Conservation (phyloP, 257 asterid genomes). For the Fraxinus quadrangulata region DNA sequence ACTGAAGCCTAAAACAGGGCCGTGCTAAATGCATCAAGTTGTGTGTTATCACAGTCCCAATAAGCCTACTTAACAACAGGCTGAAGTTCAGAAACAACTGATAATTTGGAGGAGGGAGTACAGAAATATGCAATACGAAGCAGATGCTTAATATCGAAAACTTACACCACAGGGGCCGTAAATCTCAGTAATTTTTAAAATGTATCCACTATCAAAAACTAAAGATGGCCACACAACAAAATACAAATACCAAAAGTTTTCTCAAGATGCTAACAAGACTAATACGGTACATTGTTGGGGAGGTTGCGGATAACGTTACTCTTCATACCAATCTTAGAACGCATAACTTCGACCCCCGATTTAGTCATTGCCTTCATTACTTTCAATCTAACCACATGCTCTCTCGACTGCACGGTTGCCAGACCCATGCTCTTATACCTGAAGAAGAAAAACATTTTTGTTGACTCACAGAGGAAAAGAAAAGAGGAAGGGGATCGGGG, state of each 20-base stretch:
- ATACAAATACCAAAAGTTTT: neutral
- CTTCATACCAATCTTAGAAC: constrained; percentile 85
- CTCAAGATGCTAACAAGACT: constrained; percentile 21
- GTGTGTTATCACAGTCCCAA: no score
- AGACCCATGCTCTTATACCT: constrained; percentile 92
- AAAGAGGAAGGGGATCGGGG: neutral
- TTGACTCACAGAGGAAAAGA: neutral
- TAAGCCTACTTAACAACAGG: neutral
- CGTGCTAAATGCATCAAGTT: neutral
- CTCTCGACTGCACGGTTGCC: constrained; percentile 80
- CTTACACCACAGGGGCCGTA: neutral
- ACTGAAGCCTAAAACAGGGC: no score
- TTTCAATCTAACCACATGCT: constrained; percentile 69
- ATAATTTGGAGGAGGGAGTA: neutral
- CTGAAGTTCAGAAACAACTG: neutral
- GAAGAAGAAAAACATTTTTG: constrained; percentile 21
- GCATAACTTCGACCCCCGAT: constrained; percentile 77
- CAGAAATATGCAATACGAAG: neutral
- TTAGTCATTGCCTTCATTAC: constrained; percentile 75
- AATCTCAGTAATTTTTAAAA: neutral
- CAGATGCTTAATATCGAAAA: neutral
- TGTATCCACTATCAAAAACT: neutral
- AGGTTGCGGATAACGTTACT: constrained; percentile 90
- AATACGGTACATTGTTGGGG: constrained; percentile 73
- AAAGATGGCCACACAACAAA: neutral